Conservation (phyloP, 257 asterid species). For the Solanum arcanum region DNA sequence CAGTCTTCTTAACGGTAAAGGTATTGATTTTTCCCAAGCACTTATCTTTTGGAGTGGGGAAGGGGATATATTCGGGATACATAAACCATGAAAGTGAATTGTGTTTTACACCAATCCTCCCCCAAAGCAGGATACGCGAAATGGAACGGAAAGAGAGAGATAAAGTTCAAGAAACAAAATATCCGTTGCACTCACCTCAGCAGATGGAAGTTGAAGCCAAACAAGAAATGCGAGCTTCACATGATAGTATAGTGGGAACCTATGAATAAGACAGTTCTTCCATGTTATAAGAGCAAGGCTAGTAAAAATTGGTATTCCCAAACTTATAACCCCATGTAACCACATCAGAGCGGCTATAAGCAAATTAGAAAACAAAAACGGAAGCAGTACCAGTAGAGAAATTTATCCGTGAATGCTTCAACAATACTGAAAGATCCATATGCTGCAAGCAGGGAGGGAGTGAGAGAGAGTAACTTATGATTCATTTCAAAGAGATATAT, state of each 20-base stretch:
- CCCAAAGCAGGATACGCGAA: neutral
- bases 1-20: neutral
- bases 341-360: neutral
- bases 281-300: neutral
- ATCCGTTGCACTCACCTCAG: slow-evolving; percentile 43
- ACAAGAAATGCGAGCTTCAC: slow-evolving; percentile 92
- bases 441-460: slow-evolving; percentile 46
- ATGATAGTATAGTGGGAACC: slow-evolving; percentile 89
- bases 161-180: neutral
- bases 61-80: neutral
- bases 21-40: neutral
- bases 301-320: neutral
- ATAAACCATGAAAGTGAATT: neutral
- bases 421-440: slow-evolving; percentile 79
- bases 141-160: neutral
- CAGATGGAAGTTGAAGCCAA: slow-evolving; percentile 92
- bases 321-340: neutral
- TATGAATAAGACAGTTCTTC: slow-evolving; percentile 21
- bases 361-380: neutral
- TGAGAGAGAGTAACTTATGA: neutral
- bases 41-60: neutral
- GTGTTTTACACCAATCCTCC: neutral
- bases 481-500: neutral
- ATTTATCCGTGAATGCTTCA: slow-evolving; percentile 76
- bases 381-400: slow-evolving; percentile 58